These are phyloP conservation scores for Rubus parviflorus DNA, from an alignment of 306 rosid species.

Conservation along the genomic window DNA sequence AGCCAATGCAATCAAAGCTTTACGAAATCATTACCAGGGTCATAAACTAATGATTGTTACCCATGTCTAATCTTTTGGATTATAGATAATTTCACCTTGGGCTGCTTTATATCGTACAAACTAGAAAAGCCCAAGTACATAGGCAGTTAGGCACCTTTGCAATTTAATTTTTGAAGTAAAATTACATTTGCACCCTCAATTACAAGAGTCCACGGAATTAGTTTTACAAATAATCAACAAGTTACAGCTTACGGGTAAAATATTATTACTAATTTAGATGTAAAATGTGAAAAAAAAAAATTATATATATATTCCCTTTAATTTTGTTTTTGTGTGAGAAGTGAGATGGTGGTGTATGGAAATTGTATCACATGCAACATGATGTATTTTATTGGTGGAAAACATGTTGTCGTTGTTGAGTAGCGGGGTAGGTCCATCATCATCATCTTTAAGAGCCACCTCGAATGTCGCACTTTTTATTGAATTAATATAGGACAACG, in stretches of 20 bases:
- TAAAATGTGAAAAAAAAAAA: too few species aligned
- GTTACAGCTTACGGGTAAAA: too few species aligned
- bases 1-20: not conserved
- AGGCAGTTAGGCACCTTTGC: not conserved
- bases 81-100: not conserved
- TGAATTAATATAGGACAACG: conserved; percentile 7
- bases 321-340: not conserved
- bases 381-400: conserved; percentile 4
- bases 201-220: too few species aligned
- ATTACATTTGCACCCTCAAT: too few species aligned
- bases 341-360: not conserved
- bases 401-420: not conserved
- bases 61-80: not conserved
- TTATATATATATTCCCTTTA: too few species aligned
- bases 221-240: too few species aligned
- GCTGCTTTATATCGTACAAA: not conserved
- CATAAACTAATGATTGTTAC: not conserved
- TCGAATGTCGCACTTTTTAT: conserved; percentile 30
- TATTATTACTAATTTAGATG: too few species aligned
- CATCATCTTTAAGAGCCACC: conserved; percentile 10
- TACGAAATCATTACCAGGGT: not conserved
- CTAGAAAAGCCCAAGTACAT: not conserved
- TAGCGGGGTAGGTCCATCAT: not conserved
- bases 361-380: conserved; percentile 15
- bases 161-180: too few species aligned